Conservation (phyloP, 805 yeast genomes). For the Pichia cephalocereana region DNA sequence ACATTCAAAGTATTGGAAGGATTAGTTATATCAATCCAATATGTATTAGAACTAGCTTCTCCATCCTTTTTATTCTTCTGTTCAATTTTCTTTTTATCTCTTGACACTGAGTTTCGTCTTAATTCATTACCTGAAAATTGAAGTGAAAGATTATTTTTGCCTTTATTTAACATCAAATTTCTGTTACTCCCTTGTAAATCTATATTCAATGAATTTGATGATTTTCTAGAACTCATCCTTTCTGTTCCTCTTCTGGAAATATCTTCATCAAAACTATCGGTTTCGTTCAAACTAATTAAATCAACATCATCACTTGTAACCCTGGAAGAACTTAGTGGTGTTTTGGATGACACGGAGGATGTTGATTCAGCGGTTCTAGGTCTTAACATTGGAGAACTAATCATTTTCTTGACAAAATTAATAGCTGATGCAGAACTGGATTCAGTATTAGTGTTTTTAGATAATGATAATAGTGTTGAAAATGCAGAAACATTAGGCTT, state of each 20-base stretch:
- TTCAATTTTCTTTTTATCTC: conserved; percentile 4
- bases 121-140: background rate
- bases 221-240: background rate
- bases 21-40: conserved; percentile 61
- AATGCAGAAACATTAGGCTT: conserved; percentile 31
- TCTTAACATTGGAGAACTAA: conserved; percentile 21
- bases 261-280: background rate
- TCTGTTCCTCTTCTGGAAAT: background rate
- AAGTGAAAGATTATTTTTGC: background rate
- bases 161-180: background rate
- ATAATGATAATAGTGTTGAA: conserved; percentile 28
- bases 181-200: background rate
- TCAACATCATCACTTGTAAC: background rate
- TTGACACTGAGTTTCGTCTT: too few relatives aligned
- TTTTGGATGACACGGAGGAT: background rate
- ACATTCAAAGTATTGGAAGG: conserved; percentile 63
- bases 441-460: conserved; percentile 19
- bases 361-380: conserved; percentile 6
- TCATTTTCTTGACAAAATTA: conserved; percentile 25
- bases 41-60: conserved; percentile 19
- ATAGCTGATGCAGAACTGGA: conserved; percentile 18
- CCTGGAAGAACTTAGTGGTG: background rate
- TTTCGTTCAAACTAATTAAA: background rate
- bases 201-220: background rate
- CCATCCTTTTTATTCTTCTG: conserved; percentile 6